These are phyloP conservation scores for Acanthamoeba culbertsoni DNA, from an alignment of 208 protist genomes.

Conservation along the genomic window DNA sequence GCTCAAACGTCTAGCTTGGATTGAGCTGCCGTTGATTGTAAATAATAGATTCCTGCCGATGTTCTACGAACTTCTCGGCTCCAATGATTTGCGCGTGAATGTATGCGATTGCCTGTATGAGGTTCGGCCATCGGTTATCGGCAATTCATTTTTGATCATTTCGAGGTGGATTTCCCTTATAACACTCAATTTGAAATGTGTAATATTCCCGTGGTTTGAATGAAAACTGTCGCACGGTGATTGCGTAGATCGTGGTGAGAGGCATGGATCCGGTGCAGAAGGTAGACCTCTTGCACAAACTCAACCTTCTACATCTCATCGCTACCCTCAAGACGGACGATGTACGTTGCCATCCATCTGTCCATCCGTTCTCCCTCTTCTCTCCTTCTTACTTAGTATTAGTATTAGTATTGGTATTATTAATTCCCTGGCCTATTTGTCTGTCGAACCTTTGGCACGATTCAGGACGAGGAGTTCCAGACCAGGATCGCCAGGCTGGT, in stretches of 20 bases:
- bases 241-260: background rate
- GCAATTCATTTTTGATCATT: too few species aligned
- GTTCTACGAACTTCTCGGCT: constrained; percentile 64
- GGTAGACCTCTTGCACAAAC: background rate
- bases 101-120: constrained; percentile 69
- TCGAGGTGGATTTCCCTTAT: too few species aligned
- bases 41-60: constrained; percentile 71
- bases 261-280: background rate
- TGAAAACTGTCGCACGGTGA: background rate
- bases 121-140: too few species aligned
- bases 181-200: too few species aligned
- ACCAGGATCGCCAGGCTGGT: background rate
- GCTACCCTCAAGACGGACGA: background rate
- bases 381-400: background rate
- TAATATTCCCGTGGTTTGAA: background rate
- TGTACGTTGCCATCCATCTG: background rate
- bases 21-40: constrained; percentile 70
- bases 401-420: background rate
- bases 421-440: too few species aligned
- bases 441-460: background rate
- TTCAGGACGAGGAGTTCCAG: constrained; percentile 19
- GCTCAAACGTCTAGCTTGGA: constrained; percentile 64
- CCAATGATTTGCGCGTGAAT: constrained; percentile 39
- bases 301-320: background rate
- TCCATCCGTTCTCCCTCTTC: background rate